Evolutionary conservation across 306 rosid genomes (phyloP), one percentile per base, ranked within the genome.

Genomic region (Quercus variabilis): DNA sequence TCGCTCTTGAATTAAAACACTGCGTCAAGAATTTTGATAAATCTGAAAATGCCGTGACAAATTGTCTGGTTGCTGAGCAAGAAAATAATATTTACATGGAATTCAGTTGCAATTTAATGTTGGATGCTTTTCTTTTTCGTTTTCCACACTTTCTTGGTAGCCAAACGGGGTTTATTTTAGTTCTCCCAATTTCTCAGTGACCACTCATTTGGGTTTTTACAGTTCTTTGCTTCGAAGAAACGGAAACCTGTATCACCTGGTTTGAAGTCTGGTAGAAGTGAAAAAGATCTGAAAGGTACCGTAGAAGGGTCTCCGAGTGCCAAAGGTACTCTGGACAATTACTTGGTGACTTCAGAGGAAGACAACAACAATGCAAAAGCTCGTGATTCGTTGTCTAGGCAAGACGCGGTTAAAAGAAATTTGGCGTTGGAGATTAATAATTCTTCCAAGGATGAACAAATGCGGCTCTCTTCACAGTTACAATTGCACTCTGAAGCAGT

Each of bases 181-280:
- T 14, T 62, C 18, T 62, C 9, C n/a, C 13, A 26, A 11, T 62
- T 28, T 62, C 69, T 62, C n/a, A 13, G 20, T 13, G 6, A 62
- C 19, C 69, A 38, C 11, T 38, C 43, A 6, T 38, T 38, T 38
- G 9, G 43, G 5, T 33, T 35, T 51, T 21, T 69, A 26, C 92
- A 95, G 99, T 95, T 92, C 83, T 95, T 83, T 74, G 78, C 85
- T 85, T 85, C 98, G 5, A 95, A 91, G 97, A 95, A 95, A 73
- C 82, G 98, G 83, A 95, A 91, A 79, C 84, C 88, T 9, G 59
- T 19, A 57, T 87, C 99, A 4, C 97, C 96, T 15, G 78, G 56
- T 74, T 6, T 82, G 56, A 92, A 89, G 81, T 69, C 76, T 31
- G 90, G 85, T 82, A 89, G 87, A 78, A 75, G 70, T 55, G 95